A percentile compares a stretch with the other conserved stretches of the same genome.
phyloP scores from a whole-genome alignment of 2,329 filamentous ascomycete genomes.

The Byssothecium circinans region DNA sequence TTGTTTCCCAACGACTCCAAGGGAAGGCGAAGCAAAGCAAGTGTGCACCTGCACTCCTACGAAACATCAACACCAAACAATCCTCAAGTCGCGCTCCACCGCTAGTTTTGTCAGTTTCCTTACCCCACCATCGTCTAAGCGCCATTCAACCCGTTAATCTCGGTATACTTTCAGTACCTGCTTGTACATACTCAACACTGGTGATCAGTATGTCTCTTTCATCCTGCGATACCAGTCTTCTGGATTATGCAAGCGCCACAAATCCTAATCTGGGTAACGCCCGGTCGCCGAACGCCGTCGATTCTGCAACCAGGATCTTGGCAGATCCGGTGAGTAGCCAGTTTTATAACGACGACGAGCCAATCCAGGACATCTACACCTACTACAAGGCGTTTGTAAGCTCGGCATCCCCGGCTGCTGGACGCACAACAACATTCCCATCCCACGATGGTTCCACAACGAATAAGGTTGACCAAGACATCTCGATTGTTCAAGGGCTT shows the following conservation, averaged over 20 bases:
- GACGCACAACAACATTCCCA: constrained; percentile 3
- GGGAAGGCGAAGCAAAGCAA: not conserved
- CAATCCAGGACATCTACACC: constrained; percentile 20
- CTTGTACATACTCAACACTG: not conserved
- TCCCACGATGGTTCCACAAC: constrained; percentile 17
- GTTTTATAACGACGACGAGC: constrained; percentile 8
- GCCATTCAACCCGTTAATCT: constrained; percentile 15
- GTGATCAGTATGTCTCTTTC: constrained; percentile 7
- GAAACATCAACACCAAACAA: not conserved
- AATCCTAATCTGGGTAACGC: constrained; percentile 7
- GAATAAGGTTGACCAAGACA: constrained; percentile 1
- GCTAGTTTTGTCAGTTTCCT: constrained; percentile 6
- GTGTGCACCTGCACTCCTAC: not conserved
- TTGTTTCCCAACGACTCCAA: too few relatives aligned
- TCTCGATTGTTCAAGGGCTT: constrained; percentile 4
- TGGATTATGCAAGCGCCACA: constrained; percentile 16
- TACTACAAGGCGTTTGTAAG: constrained; percentile 23
- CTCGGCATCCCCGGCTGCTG: constrained; percentile 8
- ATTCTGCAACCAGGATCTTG: constrained; percentile 12
- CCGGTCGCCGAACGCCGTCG: constrained; percentile 10
- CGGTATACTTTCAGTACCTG: constrained; percentile 8
- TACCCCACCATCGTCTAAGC: constrained; percentile 14
- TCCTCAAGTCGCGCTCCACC: not conserved
- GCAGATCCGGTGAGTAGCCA: constrained; percentile 9
- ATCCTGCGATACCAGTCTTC: constrained; percentile 6